A percentile compares a stretch with the other conserved stretches of the same genome.
Evolutionary conservation across 768 basidiomycete genomes (phyloP).

Genomic region (Panaeolus cyanescens): DNA sequence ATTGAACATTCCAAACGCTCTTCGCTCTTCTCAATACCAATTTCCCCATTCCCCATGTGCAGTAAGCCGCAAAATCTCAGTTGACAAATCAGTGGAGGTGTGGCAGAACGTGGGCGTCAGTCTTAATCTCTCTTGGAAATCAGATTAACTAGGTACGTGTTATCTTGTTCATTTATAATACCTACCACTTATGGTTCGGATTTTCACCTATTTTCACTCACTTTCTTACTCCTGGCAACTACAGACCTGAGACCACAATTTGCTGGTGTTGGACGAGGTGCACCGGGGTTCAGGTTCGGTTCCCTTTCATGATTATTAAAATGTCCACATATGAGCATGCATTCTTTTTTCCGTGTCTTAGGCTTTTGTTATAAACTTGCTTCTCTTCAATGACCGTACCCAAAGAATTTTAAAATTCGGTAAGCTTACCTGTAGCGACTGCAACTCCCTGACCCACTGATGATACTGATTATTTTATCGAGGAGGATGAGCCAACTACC

Average conservation of each 20-base stretch:
- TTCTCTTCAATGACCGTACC: conserved; percentile 23
- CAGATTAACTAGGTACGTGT: too few species aligned
- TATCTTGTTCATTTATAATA: too few species aligned
- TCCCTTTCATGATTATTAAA: conserved; percentile 1
- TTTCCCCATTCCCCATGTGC: too few species aligned
- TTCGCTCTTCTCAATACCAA: too few species aligned
- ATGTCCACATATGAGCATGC: conserved; percentile 1
- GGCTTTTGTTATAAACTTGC: conserved; percentile 16
- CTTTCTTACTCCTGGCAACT: conserved; percentile 87
- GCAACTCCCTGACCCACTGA: conserved; percentile 50
- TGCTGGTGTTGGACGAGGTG: conserved; percentile 87
- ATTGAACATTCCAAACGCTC: too few species aligned
- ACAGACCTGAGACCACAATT: conserved; percentile 89
- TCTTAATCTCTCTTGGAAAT: too few species aligned
- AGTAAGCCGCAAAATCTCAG: too few species aligned
- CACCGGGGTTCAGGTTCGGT: conserved; percentile 30
- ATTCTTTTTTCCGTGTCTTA: conserved; percentile 3
- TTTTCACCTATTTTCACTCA: too few species aligned
- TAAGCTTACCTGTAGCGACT: conserved; percentile 45
- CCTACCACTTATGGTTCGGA: too few species aligned
- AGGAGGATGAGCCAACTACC: conserved; percentile 58
- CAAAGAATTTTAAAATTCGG: conserved; percentile 44
- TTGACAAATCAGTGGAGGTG: too few species aligned
- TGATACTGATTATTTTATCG: conserved; percentile 55
- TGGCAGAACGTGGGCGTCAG: too few species aligned